Base-by-base conservation (phyloP, 2,329 filamentous ascomycete species). In the Cercospora sp. region DNA sequence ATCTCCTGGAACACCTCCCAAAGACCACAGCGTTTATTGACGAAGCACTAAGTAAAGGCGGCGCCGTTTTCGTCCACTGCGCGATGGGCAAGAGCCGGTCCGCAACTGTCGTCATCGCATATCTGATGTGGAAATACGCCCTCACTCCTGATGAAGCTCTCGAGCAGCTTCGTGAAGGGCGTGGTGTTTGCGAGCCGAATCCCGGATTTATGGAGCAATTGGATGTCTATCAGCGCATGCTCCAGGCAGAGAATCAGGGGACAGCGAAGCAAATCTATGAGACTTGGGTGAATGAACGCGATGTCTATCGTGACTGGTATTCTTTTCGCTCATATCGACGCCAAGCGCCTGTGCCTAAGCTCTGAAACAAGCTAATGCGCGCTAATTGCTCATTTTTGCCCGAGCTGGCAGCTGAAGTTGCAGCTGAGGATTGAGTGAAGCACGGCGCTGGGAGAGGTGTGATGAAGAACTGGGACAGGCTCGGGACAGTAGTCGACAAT, bases 71-170 rank as follows among this genome's bases (percentile, higher is more conserved):
- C 70, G 86, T 91, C 71, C 89, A 91, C 81, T 91, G 94, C 84
- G 94, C 93, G 18, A 97, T 97, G 89, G 94, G 94, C 61, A 97
- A 96, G 81, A 97, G 94, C 43, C 91, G 94, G 66, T 97, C 94
- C 53, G 91, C 94, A 72, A 90, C 93, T 30, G 87, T 92, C 72
- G 87, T 92, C 65, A 86, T 95, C 64, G 94, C 94, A 67, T 97
- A 94, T 79, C 84, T 98, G 61, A 90, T 97, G 79, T 84, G 85
- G 72, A 80, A 80, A 70, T 79, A 82, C 74, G 77, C 79, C 72
- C 80, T 85, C 72, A 82, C 81, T 73, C 82, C 85, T 66, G 78
- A 83, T 71, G 88, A 90, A 53, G 93, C 93, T 3, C 82, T 98
- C 62, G 82, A 84, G 30, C 85, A 90, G 72, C 82, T 98, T 61